Base-by-base conservation (phyloP, 2,329 filamentous ascomycete genomes). In the Exophiala sp. region DNA sequence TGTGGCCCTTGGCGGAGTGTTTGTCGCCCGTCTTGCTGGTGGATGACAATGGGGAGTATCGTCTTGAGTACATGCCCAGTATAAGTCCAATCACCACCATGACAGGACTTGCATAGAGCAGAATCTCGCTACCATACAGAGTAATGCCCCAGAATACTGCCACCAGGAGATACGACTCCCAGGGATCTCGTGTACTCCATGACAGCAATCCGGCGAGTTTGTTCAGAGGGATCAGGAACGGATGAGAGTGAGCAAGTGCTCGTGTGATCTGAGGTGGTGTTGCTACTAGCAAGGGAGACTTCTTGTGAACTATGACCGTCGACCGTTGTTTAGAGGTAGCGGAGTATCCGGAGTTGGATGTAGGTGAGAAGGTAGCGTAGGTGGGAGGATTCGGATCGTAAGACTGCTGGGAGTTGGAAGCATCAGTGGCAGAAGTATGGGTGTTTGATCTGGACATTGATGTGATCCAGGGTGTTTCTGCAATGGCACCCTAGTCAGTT, bases 211-310 rank as follows among this genome's bases (percentile, higher is more conserved):
- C 94, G 2, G 82, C 87, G 12, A 95, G 72, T 67, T 87, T 88
- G 70, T 96, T 97, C 53, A 97, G 76, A 5, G 91, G 91, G 6
- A 96, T 77, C 6, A 99, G 78, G 68, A 96, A 97, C 0, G 94
- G 91, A 68, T 99, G 92, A 60, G 91, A 96, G 70, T 97, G 96
- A 60, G 92, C 92, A 56, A 99, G 80, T 11, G 92, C 91, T 63
- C 94, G 84, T 2, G 94, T 99, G 69, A 99, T 87, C 68, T 96
- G 89, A 1, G 94, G 94, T 40, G 94, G 94, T 8, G 94, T 99
- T 12, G 92, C 91, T 55, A 95, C 86, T 14, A 99, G 80, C 42
- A 99, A 75, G 9, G 94, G 94, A 12, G 90, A 96, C 74, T 97
- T 99, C 71, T 96, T 92, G 72, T 97, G 91, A 16, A 99, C 91